These are phyloP conservation scores for Neofusicoccum laricinum DNA, from an alignment of 2,329 filamentous ascomycete genomes.

Conservation along the genomic window DNA sequence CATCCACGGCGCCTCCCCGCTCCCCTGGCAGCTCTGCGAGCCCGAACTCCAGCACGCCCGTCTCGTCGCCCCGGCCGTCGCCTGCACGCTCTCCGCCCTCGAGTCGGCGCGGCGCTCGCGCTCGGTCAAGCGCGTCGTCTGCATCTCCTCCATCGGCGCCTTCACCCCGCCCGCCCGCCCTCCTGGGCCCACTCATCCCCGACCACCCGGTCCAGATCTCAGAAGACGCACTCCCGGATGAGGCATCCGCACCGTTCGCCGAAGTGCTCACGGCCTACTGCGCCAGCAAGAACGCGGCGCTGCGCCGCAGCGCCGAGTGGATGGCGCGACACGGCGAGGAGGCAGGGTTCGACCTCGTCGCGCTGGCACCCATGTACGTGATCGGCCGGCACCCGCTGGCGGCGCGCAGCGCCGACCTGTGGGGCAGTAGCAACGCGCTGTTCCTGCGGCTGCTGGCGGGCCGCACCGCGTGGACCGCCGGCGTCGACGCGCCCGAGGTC, in stretches of 20 bases:
- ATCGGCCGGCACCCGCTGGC: not conserved
- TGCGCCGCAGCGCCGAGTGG: not conserved
- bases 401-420: not conserved
- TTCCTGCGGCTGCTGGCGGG: not conserved
- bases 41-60: not conserved
- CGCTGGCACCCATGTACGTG: not conserved
- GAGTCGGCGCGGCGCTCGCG: constrained; percentile 1
- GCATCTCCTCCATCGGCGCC: constrained; percentile 14
- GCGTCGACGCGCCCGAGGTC: not conserved
- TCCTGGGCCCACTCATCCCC: not conserved
- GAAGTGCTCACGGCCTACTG: not conserved
- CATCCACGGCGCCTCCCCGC: constrained; percentile 19
- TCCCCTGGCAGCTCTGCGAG: constrained; percentile 4
- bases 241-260: not conserved
- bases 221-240: not conserved
- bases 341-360: not conserved
- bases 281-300: constrained; percentile 1
- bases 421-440: not conserved
- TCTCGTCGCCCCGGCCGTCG: constrained; percentile 15
- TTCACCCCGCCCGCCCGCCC: not conserved
- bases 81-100: constrained; percentile 16
- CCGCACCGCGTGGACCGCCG: not conserved
- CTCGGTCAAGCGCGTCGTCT: constrained; percentile 17
- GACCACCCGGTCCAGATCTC: not conserved
- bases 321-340: not conserved